phyloP scores from a whole-genome alignment of 148 eudicot genomes.

The Persicaria maculosa region DNA sequence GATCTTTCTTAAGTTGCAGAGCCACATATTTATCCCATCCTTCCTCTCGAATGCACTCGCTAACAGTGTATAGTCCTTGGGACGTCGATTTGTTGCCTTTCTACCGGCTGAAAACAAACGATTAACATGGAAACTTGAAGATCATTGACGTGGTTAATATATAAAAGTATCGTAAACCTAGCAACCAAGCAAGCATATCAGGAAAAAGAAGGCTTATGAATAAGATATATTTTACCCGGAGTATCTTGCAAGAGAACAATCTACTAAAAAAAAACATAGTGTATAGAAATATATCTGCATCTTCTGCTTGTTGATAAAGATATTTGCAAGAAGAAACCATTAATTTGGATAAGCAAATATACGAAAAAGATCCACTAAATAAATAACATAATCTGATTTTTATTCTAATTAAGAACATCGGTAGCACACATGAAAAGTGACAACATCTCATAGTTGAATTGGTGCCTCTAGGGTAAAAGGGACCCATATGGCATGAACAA shows the following conservation, averaged over 20 bases:
- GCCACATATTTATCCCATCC: conserved; percentile 70
- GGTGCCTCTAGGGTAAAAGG: neutral
- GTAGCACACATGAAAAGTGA: neutral
- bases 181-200: conserved; percentile 4
- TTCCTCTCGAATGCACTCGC: conserved; percentile 79
- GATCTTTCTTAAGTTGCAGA: conserved; percentile 71
- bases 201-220: neutral
- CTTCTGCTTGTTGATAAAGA: neutral
- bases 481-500: neutral
- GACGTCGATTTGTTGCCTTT: conserved; percentile 58
- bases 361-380: neutral
- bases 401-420: neutral
- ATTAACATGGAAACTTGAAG: neutral
- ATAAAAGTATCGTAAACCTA: neutral
- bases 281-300: neutral
- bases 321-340: neutral
- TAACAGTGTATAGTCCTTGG: conserved; percentile 76
- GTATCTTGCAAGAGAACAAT: conserved; percentile 68
- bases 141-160: neutral
- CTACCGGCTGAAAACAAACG: conserved; percentile 32
- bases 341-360: neutral
- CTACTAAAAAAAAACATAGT: conserved; percentile 23
- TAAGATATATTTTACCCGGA: conserved; percentile 38
- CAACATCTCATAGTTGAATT: neutral
- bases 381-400: neutral